Evolutionary conservation across 805 yeast genomes (phyloP).

Genomic region (Alloascoidea africana): DNA sequence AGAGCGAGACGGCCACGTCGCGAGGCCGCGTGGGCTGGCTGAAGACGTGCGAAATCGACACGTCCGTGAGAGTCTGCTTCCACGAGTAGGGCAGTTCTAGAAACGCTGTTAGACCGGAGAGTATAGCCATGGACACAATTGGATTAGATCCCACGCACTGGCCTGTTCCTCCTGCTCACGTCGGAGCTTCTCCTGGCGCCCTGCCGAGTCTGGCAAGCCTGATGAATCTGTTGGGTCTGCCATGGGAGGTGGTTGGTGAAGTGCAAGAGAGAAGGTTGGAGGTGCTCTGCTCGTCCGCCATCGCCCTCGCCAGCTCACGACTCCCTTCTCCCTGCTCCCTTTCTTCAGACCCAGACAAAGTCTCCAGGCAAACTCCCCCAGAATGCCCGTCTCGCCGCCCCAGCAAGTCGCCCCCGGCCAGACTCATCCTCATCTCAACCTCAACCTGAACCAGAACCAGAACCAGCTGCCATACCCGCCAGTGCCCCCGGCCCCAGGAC

Average conservation of each 20-base stretch:
- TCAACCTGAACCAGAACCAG: not conserved
- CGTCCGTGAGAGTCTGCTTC: slow-evolving; percentile 26
- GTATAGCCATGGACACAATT: too few relatives aligned
- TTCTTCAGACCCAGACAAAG: not conserved
- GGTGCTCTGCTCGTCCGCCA: too few relatives aligned
- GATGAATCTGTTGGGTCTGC: too few relatives aligned
- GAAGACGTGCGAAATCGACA: slow-evolving; percentile 20
- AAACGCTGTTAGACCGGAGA: too few relatives aligned
- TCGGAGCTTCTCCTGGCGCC: too few relatives aligned
- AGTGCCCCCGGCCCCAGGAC: slow-evolving; percentile 1
- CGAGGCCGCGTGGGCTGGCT: slow-evolving; percentile 20
- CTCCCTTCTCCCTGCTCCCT: not conserved
- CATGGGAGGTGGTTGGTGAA: too few relatives aligned
- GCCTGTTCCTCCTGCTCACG: too few relatives aligned
- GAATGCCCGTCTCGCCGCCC: not conserved
- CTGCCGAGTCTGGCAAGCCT: too few relatives aligned
- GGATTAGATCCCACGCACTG: too few relatives aligned
- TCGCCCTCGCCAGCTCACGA: not conserved
- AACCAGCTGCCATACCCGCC: not conserved
- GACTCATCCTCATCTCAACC: not conserved
- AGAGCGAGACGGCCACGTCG: slow-evolving; percentile 16
- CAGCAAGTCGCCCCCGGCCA: not conserved
- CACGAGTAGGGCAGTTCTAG: slow-evolving; percentile 18
- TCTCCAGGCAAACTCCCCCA: not conserved
- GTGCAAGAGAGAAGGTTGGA: too few relatives aligned